These are phyloP conservation scores for Adansonia rubrostipa DNA, from an alignment of 441 rosid species.

Conservation along the genomic window DNA sequence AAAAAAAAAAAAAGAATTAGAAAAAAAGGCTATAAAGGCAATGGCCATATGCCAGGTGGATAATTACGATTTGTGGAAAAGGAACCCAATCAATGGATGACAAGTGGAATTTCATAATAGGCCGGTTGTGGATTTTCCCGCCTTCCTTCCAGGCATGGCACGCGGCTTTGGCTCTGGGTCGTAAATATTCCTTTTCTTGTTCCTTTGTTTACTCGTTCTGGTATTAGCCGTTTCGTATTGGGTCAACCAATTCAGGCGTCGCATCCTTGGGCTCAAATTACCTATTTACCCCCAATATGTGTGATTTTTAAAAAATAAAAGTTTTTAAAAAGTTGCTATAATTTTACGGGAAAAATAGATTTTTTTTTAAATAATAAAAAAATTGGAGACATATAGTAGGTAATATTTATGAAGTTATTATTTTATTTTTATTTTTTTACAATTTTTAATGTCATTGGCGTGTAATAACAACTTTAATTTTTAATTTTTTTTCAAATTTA, in stretches of 20 bases:
- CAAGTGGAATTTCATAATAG: not conserved
- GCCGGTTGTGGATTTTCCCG: constrained; percentile 8
- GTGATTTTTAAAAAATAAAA: not conserved
- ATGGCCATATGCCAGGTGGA: constrained; percentile 18
- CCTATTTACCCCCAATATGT: not conserved
- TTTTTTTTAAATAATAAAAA: too few species aligned
- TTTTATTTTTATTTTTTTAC: too few species aligned
- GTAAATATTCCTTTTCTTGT: not conserved
- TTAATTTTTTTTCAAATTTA: too few species aligned
- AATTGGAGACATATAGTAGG: too few species aligned
- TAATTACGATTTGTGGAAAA: not conserved
- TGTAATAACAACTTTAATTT: too few species aligned
- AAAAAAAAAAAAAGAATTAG: too few species aligned
- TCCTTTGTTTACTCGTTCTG: not conserved
- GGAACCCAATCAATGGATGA: not conserved
- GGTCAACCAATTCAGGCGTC: not conserved
- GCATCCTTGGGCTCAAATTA: not conserved
- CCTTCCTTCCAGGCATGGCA: not conserved
- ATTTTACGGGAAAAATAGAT: too few species aligned
- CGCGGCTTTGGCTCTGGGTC: not conserved
- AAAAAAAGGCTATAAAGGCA: not conserved
- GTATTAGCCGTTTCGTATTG: not conserved
- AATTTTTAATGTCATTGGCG: too few species aligned
- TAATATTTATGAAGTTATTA: too few species aligned
- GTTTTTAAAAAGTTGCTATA: too few species aligned